Percentiles rank a stretch among this genome's conserved stretches.
phyloP scores from a whole-genome alignment of 1,284 basidiomycete species.

The Ustilago shanxiensis region DNA sequence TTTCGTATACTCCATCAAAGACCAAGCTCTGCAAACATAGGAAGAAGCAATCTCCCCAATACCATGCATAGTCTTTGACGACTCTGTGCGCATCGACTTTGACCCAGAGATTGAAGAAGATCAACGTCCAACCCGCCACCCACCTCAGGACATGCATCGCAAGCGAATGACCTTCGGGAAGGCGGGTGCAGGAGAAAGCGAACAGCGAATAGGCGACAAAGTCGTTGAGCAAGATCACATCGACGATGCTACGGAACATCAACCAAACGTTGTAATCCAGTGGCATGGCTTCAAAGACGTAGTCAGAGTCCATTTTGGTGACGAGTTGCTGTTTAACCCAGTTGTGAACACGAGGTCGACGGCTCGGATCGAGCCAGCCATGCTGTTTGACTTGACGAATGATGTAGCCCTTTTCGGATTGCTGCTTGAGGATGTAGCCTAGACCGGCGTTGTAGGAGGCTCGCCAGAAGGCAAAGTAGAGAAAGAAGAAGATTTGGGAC shows the following conservation, averaged over 20 bases:
- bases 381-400: slow-evolving; percentile 81
- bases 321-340: slow-evolving; percentile 90
- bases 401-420: slow-evolving; percentile 94
- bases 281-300: slow-evolving; percentile 79
- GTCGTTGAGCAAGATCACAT: slow-evolving; percentile 89
- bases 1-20: slow-evolving; percentile 97
- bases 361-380: slow-evolving; percentile 87
- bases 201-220: slow-evolving; percentile 96
- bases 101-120: slow-evolving; percentile 97
- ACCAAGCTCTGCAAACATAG: slow-evolving; percentile 79
- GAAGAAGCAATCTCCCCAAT: slow-evolving; percentile 99
- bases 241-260: slow-evolving; percentile 90
- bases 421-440: slow-evolving; percentile 91
- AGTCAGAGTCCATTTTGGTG: slow-evolving; percentile 92
- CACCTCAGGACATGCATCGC: slow-evolving; percentile 85
- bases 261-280: slow-evolving; percentile 77
- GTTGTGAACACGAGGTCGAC: slow-evolving; percentile 76
- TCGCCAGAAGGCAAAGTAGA: slow-evolving; percentile 94
- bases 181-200: slow-evolving; percentile 80
- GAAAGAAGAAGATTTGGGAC: slow-evolving; percentile 77
- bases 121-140: slow-evolving; percentile 85
- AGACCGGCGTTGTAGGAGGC: slow-evolving; percentile 91
- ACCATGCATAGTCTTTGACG: slow-evolving; percentile 84
- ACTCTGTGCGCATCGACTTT: slow-evolving; percentile 97
- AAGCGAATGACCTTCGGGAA: slow-evolving; percentile 80